Evolutionary conservation across 805 yeast genomes (phyloP).

Genomic region (Cyberlindnera mississippiensis): DNA sequence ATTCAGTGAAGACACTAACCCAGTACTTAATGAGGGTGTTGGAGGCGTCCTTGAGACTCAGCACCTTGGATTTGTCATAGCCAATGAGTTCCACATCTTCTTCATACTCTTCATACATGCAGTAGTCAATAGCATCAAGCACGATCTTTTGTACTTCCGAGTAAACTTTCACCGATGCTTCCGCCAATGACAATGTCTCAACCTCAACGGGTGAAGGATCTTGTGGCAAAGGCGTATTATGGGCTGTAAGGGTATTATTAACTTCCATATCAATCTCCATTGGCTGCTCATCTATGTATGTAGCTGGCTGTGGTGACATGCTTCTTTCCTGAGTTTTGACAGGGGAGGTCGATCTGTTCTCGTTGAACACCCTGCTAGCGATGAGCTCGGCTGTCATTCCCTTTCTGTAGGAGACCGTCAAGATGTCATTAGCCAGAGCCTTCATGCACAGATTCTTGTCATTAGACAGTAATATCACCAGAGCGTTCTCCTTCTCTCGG

Average conservation of each 20-base stretch:
- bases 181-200: slow-evolving; percentile 3
- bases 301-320: too few relatives aligned
- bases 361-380: slow-evolving; percentile 36
- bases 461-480: slow-evolving; percentile 68
- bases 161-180: slow-evolving; percentile 30
- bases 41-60: slow-evolving; percentile 40
- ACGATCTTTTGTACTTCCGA: slow-evolving; percentile 40
- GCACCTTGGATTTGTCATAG: slow-evolving; percentile 37
- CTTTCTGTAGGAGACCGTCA: slow-evolving; percentile 51
- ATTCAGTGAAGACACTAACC: slow-evolving; percentile 54
- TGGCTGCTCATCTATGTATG: too few relatives aligned
- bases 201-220: background rate
- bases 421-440: slow-evolving; percentile 61
- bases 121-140: slow-evolving; percentile 44
- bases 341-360: slow-evolving; percentile 24
- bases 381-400: slow-evolving; percentile 47
- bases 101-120: slow-evolving; percentile 53
- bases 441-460: slow-evolving; percentile 80
- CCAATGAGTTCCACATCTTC: slow-evolving; percentile 49
- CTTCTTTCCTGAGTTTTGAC: background rate
- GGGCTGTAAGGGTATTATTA: background rate
- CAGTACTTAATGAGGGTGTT: slow-evolving; percentile 42
- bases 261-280: background rate
- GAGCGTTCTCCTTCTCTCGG: slow-evolving; percentile 33
- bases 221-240: background rate